Conservation (phyloP, 129 eudicot genomes). For the Flaveria linearis region DNA sequence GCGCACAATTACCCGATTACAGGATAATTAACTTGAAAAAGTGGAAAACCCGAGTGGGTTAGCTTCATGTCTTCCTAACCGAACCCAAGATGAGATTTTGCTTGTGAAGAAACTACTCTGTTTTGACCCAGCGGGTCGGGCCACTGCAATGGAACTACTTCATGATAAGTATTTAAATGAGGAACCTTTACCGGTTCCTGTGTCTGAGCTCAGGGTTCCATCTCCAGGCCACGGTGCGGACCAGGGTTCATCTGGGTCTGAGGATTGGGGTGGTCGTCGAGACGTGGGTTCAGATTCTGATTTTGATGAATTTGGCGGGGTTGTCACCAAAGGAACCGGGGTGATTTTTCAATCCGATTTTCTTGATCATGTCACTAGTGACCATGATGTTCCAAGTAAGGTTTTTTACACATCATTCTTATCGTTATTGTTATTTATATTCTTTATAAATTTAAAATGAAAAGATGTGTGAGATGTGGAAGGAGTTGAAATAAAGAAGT, state of each 20-base stretch:
- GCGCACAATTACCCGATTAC: conserved; percentile 74
- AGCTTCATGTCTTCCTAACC: conserved; percentile 62
- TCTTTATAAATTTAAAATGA: conserved; percentile 26
- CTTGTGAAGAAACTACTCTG: conserved; percentile 64
- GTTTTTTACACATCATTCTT: neutral
- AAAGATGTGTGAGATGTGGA: conserved; percentile 22
- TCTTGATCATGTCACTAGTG: conserved; percentile 34
- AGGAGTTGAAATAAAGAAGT: conserved; percentile 13
- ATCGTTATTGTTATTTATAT: neutral
- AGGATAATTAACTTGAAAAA: conserved; percentile 54
- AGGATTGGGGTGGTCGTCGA: conserved; percentile 51
- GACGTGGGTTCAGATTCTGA: conserved; percentile 73
- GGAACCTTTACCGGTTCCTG: conserved; percentile 73
- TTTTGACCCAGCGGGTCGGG: conserved; percentile 76
- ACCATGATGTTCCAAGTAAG: neutral
- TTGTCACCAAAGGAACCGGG: conserved; percentile 43
- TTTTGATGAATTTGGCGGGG: conserved; percentile 75
- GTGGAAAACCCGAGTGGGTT: conserved; percentile 76
- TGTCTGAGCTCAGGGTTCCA: conserved; percentile 68
- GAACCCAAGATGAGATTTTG: conserved; percentile 68
- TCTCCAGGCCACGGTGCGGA: conserved; percentile 42
- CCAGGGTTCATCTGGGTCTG: conserved; percentile 47
- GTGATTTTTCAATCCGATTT: conserved; percentile 70
- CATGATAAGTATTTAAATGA: conserved; percentile 84
- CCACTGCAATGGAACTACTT: conserved; percentile 92